Evolutionary conservation across 768 basidiomycete species (phyloP).

Genomic region (Artomyces pyxidatus): DNA sequence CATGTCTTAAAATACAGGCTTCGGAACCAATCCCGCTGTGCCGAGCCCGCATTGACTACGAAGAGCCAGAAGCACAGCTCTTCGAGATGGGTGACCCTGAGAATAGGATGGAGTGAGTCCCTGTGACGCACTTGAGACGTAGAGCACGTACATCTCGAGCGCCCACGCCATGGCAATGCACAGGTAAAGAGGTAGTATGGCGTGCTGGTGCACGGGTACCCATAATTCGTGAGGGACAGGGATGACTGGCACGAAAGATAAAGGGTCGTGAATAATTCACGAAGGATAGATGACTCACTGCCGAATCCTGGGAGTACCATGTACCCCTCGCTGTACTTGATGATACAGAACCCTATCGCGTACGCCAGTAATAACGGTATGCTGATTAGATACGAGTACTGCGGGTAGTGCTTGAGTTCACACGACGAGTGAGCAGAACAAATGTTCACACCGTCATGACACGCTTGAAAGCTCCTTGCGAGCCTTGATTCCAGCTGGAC

Average conservation of each 20-base stretch:
- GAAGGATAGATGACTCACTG: slow-evolving; percentile 38
- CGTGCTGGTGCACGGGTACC: slow-evolving; percentile 34
- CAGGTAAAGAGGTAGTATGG: slow-evolving; percentile 61
- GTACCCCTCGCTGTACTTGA: slow-evolving; percentile 72
- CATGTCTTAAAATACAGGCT: slow-evolving; percentile 70
- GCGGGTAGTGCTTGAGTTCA: background rate
- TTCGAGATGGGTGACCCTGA: slow-evolving; percentile 73
- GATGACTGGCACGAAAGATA: slow-evolving; percentile 34
- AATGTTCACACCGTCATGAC: slow-evolving; percentile 68
- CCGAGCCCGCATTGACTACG: slow-evolving; percentile 56
- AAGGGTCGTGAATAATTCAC: background rate
- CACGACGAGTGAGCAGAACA: background rate
- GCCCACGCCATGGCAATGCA: slow-evolving; percentile 61
- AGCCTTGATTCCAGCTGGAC: slow-evolving; percentile 60
- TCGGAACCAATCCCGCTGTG: slow-evolving; percentile 69
- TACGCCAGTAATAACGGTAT: slow-evolving; percentile 54
- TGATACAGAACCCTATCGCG: slow-evolving; percentile 53
- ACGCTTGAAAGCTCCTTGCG: slow-evolving; percentile 71
- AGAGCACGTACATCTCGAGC: slow-evolving; percentile 57
- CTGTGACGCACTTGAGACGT: background rate
- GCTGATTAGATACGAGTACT: slow-evolving; percentile 67
- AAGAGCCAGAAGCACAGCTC: slow-evolving; percentile 88
- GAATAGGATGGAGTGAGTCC: background rate
- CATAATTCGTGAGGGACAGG: slow-evolving; percentile 59
- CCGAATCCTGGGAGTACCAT: slow-evolving; percentile 35